phyloP scores from a whole-genome alignment of 495 filamentous ascomycete species.

The Sordaria brevicollis region DNA sequence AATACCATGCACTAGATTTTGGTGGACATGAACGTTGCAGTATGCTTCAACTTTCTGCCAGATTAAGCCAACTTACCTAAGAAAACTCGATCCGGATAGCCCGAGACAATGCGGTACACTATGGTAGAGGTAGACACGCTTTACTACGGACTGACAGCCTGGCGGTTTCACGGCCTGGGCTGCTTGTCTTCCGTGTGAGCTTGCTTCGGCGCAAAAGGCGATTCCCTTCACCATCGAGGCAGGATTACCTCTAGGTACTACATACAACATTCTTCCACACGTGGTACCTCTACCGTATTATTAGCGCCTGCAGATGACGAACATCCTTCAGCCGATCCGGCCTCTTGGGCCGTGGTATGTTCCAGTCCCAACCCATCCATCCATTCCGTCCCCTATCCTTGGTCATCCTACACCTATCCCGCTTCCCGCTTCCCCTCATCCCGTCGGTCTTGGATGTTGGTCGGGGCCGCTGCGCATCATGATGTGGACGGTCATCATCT shows the following conservation, averaged over 20 bases:
- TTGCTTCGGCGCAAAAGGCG: background rate
- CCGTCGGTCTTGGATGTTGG: background rate
- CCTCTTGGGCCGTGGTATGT: slow-evolving; percentile 12
- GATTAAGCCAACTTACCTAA: too few species aligned
- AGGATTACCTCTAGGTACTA: too few species aligned
- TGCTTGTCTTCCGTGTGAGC: background rate
- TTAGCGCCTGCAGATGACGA: background rate
- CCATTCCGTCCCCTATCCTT: background rate
- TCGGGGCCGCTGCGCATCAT: background rate
- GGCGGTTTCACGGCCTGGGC: background rate
- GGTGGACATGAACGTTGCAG: too few species aligned
- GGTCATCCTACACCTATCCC: background rate
- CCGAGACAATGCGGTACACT: too few species aligned
- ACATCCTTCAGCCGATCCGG: background rate
- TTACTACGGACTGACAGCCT: background rate
- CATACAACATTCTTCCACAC: background rate
- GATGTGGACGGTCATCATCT: background rate
- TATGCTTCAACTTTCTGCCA: too few species aligned
- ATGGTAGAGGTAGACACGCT: background rate
- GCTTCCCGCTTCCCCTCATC: background rate
- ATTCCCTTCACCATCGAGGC: background rate
- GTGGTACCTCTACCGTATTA: background rate
- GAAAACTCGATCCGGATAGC: too few species aligned
- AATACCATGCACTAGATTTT: too few species aligned
- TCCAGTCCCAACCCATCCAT: background rate